Evolutionary conservation across 2,329 filamentous ascomycete genomes (phyloP).

Genomic region (Mariannaea elegans): DNA sequence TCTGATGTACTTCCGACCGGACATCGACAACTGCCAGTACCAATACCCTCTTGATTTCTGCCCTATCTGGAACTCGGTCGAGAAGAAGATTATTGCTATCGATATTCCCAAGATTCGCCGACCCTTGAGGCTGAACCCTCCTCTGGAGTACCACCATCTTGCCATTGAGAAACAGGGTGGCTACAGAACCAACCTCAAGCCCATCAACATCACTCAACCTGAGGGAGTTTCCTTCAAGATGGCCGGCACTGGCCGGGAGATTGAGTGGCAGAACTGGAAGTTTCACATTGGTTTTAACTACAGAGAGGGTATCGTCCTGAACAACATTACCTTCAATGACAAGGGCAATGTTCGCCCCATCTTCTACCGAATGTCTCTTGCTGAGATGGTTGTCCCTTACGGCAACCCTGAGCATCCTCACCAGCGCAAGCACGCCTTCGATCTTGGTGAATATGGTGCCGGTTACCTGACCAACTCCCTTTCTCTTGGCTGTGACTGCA

Average conservation of each 20-base stretch:
- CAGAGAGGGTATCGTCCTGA: conserved; percentile 88
- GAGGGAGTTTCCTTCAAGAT: conserved; percentile 89
- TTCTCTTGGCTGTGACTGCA: conserved; percentile 83
- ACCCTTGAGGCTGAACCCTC: conserved; percentile 74
- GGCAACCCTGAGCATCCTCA: conserved; percentile 83
- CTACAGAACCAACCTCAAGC: conserved; percentile 82
- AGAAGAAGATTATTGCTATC: conserved; percentile 80
- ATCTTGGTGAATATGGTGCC: conserved; percentile 82
- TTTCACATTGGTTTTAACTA: conserved; percentile 96
- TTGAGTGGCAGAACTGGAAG: conserved; percentile 94
- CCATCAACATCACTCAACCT: conserved; percentile 86
- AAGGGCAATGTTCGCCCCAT: conserved; percentile 79
- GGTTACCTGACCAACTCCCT: conserved; percentile 87
- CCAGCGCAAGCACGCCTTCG: conserved; percentile 83
- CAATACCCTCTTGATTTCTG: conserved; percentile 93
- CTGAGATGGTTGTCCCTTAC: conserved; percentile 94
- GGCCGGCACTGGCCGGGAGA: conserved; percentile 70
- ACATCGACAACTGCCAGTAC: conserved; percentile 88
- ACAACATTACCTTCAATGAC: conserved; percentile 90
- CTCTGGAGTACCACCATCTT: conserved; percentile 82
- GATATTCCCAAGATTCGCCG: conserved; percentile 82
- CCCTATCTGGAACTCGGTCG: conserved; percentile 87
- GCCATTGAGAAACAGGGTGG: conserved; percentile 78
- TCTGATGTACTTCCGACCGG: conserved; percentile 92
- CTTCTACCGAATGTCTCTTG: conserved; percentile 89